Percentiles rank a stretch among this genome's conserved stretches.
phyloP scores from a whole-genome alignment of 345 rosid genomes.

The Bruguiera gymnorhiza region DNA sequence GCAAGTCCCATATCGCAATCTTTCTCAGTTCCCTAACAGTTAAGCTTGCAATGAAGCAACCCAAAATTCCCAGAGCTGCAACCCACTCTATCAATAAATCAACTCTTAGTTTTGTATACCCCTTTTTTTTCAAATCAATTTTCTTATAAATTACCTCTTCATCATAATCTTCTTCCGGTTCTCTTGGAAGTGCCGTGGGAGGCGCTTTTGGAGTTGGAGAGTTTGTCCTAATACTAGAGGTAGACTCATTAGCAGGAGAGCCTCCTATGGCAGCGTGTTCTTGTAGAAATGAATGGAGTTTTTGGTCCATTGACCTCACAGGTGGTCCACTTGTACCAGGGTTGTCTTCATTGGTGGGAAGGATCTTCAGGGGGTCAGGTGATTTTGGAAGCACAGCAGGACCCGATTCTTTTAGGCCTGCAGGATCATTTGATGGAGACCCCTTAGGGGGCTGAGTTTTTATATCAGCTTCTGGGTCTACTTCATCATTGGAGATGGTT shows the following conservation, averaged over 20 bases:
- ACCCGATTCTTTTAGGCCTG: slow-evolving; percentile 17
- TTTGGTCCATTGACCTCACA: slow-evolving; percentile 17
- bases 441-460: slow-evolving; percentile 17
- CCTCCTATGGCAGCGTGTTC: background rate
- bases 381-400: too few relatives aligned
- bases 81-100: slow-evolving; percentile 57
- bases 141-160: slow-evolving; percentile 49
- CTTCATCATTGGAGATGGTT: slow-evolving; percentile 37
- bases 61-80: slow-evolving; percentile 25
- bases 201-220: slow-evolving; percentile 14
- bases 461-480: slow-evolving; percentile 10
- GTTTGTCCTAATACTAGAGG: slow-evolving; percentile 22
- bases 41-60: slow-evolving; percentile 49
- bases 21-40: slow-evolving; percentile 30
- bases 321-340: too few relatives aligned
- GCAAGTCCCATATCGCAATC: slow-evolving; percentile 42
- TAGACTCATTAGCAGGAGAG: background rate
- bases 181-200: slow-evolving; percentile 7
- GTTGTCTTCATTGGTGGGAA: too few relatives aligned
- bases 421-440: slow-evolving; percentile 21
- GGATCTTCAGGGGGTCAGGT: slow-evolving; percentile 11
- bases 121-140: slow-evolving; percentile 43
- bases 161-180: slow-evolving; percentile 41
- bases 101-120: too few relatives aligned
- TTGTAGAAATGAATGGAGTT: background rate